These are phyloP conservation scores for Penicillium sp. DNA, from an alignment of 2,329 filamentous ascomycete genomes.

Conservation along the genomic window DNA sequence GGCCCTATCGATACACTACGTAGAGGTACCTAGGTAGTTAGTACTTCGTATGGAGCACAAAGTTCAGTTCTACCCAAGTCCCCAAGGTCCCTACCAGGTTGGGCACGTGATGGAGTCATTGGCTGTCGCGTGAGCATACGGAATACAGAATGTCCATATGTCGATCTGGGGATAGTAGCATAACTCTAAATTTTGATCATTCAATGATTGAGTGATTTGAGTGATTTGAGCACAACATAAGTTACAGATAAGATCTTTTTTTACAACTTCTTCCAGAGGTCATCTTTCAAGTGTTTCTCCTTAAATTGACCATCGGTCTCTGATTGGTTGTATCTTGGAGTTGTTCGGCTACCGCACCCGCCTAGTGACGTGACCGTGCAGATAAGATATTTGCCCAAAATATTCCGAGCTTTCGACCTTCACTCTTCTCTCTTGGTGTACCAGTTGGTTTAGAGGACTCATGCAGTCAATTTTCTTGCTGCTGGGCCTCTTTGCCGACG, in stretches of 20 bases:
- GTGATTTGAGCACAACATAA: too few relatives aligned
- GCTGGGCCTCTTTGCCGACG: conserved; percentile 17
- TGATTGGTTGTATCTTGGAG: background rate
- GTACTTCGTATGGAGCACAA: too few relatives aligned
- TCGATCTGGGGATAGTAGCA: background rate
- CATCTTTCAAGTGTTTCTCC: background rate
- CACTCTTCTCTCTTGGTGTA: background rate
- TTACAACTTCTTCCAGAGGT: background rate
- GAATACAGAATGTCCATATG: background rate
- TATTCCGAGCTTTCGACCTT: background rate
- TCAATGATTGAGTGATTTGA: too few relatives aligned
- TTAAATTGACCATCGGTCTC: background rate
- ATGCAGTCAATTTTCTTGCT: conserved; percentile 21
- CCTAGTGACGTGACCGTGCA: conserved; percentile 5
- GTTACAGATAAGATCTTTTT: background rate
- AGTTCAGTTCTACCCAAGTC: background rate
- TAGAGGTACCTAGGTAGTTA: too few relatives aligned
- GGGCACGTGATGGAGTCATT: background rate
- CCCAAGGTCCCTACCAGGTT: background rate
- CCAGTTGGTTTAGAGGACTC: conserved; percentile 6
- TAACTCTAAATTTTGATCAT: background rate
- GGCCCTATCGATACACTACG: too few relatives aligned
- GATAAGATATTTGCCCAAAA: conserved; percentile 1
- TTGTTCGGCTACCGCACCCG: conserved; percentile 3
- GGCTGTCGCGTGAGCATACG: background rate